Percentiles rank a stretch among this genome's conserved stretches.
These are phyloP conservation scores for Penicillium sp. DNA, from an alignment of 2,329 filamentous ascomycete genomes.

Conservation along the genomic window DNA sequence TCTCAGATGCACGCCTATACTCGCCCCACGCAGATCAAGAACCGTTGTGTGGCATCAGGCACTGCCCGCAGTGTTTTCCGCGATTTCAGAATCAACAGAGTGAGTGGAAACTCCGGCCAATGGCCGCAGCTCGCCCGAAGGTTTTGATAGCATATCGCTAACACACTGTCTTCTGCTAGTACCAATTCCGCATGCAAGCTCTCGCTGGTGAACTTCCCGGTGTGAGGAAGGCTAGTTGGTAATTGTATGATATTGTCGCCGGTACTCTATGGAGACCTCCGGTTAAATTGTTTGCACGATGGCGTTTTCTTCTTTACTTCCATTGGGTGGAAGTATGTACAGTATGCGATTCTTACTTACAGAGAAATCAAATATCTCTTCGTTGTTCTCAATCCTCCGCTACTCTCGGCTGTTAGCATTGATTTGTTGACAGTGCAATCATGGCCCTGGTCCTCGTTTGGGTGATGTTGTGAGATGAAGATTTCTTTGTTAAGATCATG, in stretches of 20 bases:
- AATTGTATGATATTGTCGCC: slow-evolving; percentile 31
- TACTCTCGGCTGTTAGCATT: background rate
- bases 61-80: slow-evolving; percentile 85
- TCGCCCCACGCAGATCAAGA: slow-evolving; percentile 86
- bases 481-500: background rate
- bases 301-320: slow-evolving; percentile 29
- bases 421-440: background rate
- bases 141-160: slow-evolving; percentile 8
- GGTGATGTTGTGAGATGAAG: background rate
- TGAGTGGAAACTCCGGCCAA: slow-evolving; percentile 51
- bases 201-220: slow-evolving; percentile 81
- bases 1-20: slow-evolving; percentile 97
- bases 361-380: slow-evolving; percentile 2
- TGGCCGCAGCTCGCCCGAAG: background rate
- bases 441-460: background rate
- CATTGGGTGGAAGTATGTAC: slow-evolving; percentile 22
- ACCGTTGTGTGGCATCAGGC: slow-evolving; percentile 89
- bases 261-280: slow-evolving; percentile 16
- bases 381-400: background rate
- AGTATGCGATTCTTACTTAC: slow-evolving; percentile 20
- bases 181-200: slow-evolving; percentile 87
- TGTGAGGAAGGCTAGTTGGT: slow-evolving; percentile 97
- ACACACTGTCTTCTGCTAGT: slow-evolving; percentile 55
- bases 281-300: slow-evolving; percentile 21
- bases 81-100: slow-evolving; percentile 87